Evolutionary conservation across 176 grass and related monocot genomes (phyloP).

Genomic region (Phoenix roebelenii): DNA sequence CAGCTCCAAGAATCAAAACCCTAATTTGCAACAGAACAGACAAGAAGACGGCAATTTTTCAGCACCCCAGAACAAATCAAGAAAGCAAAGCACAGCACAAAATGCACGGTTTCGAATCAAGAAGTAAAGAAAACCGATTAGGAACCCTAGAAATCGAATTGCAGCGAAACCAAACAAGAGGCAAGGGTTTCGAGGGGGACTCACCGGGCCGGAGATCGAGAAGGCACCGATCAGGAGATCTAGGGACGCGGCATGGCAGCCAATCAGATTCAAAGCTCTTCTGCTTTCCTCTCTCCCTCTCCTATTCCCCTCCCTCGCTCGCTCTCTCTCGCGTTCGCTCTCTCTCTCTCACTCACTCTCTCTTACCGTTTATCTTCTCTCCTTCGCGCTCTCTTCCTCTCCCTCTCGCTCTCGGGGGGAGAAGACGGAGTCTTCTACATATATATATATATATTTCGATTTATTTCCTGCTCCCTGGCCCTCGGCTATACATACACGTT

Average conservation of each 20-base stretch:
- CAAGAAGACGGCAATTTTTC: conserved; percentile 2
- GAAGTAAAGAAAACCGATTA: not conserved
- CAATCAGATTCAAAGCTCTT: not conserved
- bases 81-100: conserved; percentile 1
- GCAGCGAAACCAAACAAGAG: not conserved
- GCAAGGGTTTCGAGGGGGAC: conserved; percentile 22
- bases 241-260: not conserved
- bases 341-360: not conserved
- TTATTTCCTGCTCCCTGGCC: not conserved
- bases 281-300: not conserved
- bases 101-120: conserved; percentile 35
- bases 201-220: conserved; percentile 26
- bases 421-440: conserved; percentile 14
- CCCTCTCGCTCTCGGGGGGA: conserved; percentile 11
- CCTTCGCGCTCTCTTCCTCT: not conserved
- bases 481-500: not conserved
- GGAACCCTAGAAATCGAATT: conserved; percentile 18
- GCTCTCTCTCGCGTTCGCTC: conserved; percentile 9
- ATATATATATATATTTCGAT: not conserved
- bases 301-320: conserved; percentile 14
- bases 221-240: conserved; percentile 69
- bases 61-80: not conserved
- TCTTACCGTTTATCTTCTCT: conserved; percentile 21
- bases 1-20: conserved; percentile 29
- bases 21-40: conserved; percentile 21